phyloP scores from a whole-genome alignment of 768 basidiomycete genomes.

The Trichaptum fuscoviolaceum region DNA sequence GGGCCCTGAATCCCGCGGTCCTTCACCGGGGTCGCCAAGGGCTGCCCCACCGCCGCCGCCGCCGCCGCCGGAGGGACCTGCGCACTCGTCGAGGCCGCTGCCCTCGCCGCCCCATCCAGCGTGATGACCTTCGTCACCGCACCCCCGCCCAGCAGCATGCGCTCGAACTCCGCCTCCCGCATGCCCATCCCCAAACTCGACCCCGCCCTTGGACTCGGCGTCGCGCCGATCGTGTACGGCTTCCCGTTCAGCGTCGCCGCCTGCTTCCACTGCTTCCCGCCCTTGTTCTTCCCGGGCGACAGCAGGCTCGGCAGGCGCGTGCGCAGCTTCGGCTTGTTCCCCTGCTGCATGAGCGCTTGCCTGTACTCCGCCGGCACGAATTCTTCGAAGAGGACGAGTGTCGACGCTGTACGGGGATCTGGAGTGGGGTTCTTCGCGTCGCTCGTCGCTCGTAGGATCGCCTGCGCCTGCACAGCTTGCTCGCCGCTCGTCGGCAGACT shows the following conservation, averaged over 20 bases:
- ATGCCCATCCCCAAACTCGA: slow-evolving; percentile 15
- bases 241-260: slow-evolving; percentile 78
- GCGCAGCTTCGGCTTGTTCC: slow-evolving; percentile 33
- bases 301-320: slow-evolving; percentile 59
- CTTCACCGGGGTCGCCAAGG: not conserved
- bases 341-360: slow-evolving; percentile 55
- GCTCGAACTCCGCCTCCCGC: slow-evolving; percentile 80
- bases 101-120: slow-evolving; percentile 16
- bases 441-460: not conserved
- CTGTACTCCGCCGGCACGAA: slow-evolving; percentile 87
- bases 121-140: slow-evolving; percentile 37
- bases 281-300: slow-evolving; percentile 42
- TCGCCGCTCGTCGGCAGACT: slow-evolving; percentile 42
- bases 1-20: slow-evolving; percentile 3
- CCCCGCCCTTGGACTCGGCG: slow-evolving; percentile 40
- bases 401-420: slow-evolving; percentile 70
- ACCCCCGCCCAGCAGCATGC: slow-evolving; percentile 53
- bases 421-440: slow-evolving; percentile 9
- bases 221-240: slow-evolving; percentile 60
- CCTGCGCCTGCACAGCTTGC: not conserved
- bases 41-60: not conserved
- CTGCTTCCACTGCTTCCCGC: slow-evolving; percentile 57
- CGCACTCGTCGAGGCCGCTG: not conserved
- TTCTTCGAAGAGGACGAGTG: slow-evolving; percentile 87
- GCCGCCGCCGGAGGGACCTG: not conserved